A percentile compares a stretch with the other conserved stretches of the same genome.
These are phyloP conservation scores for Saccharomycopsis amapae DNA, from an alignment of 805 yeast genomes.

Conservation along the genomic window DNA sequence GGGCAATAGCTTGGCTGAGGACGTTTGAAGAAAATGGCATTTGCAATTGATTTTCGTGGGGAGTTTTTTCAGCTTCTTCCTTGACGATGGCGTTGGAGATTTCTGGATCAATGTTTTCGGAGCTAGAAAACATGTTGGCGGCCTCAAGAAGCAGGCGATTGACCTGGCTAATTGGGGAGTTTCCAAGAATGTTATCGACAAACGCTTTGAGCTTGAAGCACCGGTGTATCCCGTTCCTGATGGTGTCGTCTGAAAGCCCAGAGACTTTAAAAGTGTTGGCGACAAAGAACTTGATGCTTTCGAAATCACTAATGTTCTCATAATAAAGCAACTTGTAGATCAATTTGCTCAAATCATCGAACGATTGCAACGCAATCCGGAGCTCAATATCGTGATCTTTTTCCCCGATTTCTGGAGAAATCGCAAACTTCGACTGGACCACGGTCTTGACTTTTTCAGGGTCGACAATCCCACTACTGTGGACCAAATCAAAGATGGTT, in stretches of 20 bases:
- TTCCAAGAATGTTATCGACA: constrained; percentile 6
- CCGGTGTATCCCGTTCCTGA: background rate
- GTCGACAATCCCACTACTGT: constrained; percentile 2
- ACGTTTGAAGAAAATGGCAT: no score
- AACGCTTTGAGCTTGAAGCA: constrained; percentile 9
- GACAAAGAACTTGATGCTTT: constrained; percentile 9
- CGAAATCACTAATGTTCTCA: constrained; percentile 9
- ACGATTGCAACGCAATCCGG: background rate
- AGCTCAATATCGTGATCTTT: background rate
- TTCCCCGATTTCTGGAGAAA: background rate
- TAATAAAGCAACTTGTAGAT: constrained; percentile 8
- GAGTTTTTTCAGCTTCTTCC: constrained; percentile 1
- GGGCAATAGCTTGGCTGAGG: constrained; percentile 12
- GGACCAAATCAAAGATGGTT: constrained; percentile 6
- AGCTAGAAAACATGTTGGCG: background rate
- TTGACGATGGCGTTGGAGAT: constrained; percentile 6
- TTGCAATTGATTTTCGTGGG: no score
- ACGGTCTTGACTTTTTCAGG: background rate
- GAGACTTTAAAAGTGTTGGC: constrained; percentile 8
- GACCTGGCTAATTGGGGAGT: background rate
- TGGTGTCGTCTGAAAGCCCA: constrained; percentile 2
- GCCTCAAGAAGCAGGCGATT: background rate
- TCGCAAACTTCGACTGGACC: background rate
- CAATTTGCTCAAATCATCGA: constrained; percentile 1
- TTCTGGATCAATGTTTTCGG: constrained; percentile 18